Percentiles rank a stretch among this genome's conserved stretches.
Evolutionary conservation across 441 rosid genomes (phyloP).

Genomic region (Gossypium lobatum): DNA sequence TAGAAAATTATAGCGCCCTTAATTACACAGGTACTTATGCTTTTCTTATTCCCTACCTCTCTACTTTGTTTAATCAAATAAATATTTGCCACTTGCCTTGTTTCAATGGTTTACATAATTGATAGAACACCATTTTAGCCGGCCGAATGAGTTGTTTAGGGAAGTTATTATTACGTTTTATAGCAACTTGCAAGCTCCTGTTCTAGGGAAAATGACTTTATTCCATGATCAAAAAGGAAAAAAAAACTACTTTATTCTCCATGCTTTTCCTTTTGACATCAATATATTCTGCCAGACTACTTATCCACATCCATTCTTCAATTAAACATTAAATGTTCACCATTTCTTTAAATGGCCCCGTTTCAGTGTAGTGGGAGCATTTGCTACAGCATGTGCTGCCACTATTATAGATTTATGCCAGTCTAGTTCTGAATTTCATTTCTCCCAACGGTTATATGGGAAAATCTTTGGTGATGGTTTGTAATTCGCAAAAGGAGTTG

Average conservation of each 20-base stretch:
- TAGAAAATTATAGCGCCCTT: conserved; percentile 85
- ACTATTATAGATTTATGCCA: neutral
- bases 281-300: neutral
- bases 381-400: neutral
- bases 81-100: too few relatives aligned
- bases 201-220: too few relatives aligned
- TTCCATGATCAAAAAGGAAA: too few relatives aligned
- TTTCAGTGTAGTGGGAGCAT: neutral
- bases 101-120: too few relatives aligned
- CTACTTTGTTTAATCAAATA: too few relatives aligned
- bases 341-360: neutral
- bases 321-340: neutral
- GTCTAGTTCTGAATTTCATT: neutral
- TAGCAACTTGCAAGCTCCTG: neutral
- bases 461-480: neutral
- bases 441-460: neutral
- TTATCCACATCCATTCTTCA: neutral
- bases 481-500: neutral
- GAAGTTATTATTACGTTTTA: too few relatives aligned
- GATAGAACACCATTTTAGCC: too few relatives aligned
- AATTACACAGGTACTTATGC: conserved; percentile 63
- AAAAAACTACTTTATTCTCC: neutral
- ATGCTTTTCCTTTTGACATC: neutral
- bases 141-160: too few relatives aligned
- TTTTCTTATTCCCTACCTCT: neutral